These are phyloP conservation scores for Pseudogymnoascus sp. DNA, from an alignment of 2,329 filamentous ascomycete genomes.

Conservation along the genomic window DNA sequence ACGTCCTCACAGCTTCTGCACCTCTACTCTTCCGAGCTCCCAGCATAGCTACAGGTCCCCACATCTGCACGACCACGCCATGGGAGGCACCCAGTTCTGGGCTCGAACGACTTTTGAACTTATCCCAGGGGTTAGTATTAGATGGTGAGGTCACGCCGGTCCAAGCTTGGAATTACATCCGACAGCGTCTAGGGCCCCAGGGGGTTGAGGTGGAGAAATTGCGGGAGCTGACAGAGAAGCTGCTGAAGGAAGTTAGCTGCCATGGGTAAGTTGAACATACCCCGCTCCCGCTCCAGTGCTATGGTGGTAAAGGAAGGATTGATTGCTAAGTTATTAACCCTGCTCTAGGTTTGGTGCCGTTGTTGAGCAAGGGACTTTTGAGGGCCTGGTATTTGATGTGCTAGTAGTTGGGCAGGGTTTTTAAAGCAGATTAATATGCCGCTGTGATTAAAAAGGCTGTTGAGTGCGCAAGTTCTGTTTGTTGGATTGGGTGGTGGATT, in stretches of 20 bases:
- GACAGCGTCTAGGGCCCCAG: conserved; percentile 26
- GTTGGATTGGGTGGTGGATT: background rate
- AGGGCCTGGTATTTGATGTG: background rate
- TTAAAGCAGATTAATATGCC: background rate
- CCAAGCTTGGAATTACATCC: conserved; percentile 32
- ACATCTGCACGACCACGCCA: background rate
- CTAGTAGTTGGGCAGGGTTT: background rate
- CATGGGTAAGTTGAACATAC: conserved; percentile 27
- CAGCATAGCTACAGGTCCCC: background rate
- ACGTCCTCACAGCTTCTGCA: background rate
- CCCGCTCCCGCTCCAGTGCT: background rate
- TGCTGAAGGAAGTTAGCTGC: conserved; percentile 30
- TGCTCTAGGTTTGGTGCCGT: background rate
- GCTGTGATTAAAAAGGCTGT: background rate
- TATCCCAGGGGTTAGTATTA: conserved; percentile 19
- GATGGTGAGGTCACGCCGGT: conserved; percentile 34
- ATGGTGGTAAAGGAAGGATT: background rate
- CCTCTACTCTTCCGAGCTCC: background rate
- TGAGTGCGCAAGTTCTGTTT: background rate
- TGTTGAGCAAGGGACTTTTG: conserved; percentile 1
- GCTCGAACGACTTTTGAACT: conserved; percentile 20
- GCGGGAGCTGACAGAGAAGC: conserved; percentile 20
- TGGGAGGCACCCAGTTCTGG: conserved; percentile 16
- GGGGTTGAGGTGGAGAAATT: conserved; percentile 24
- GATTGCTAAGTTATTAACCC: background rate